Evolutionary conservation across 805 yeast species (phyloP), one percentile per base, ranked within the genome.

Genomic region (Clavispora asparagi): DNA sequence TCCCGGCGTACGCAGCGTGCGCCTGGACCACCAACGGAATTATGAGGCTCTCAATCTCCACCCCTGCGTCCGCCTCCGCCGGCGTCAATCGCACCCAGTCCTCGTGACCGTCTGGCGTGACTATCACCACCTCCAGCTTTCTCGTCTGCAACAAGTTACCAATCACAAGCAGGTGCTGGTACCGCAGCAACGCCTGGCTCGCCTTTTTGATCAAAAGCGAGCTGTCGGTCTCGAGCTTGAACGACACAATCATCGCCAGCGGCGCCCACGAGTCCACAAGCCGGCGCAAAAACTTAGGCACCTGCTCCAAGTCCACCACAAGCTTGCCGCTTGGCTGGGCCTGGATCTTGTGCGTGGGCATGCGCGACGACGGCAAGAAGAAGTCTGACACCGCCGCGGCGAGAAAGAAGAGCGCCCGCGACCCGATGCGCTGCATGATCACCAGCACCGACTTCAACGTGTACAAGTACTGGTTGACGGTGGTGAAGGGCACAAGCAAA

Each of bases 351-450:
- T 94, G 99, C 57, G 89, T 90, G 2, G 97, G 95, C 57, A 90
- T 73, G 53, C 87, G 76, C 1, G 91, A 82, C 38, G 78, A 79
- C 1, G 99, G 99, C 37, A 94, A 74, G 68, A 91, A 94, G 66
- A 94, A 94, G 63, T 94, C 99, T 7, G 96, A 87, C 0, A 94
- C 99, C 0, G 99, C 99, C 8, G 99, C 98, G 0, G 99, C 99
- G 44, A 94, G 73, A 61, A 85, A 94, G 61, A 92, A 88, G 36
- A 94, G 62, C 0, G 90, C 87, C 45, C 69, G 70, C 5, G 75
- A 64, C 3, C 82, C 85, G 35, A 78, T 62, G 4, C 68, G 66
- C 44, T 82, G 77, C 58, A 92, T 63, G 38, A 75, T 71, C 51
- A 76, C 74, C 1, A 94, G 83, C 9, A 87, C 71, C 32, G 81